Conservation (phyloP, 2,329 filamentous ascomycete species). For the Colletotrichum theobromicola region DNA sequence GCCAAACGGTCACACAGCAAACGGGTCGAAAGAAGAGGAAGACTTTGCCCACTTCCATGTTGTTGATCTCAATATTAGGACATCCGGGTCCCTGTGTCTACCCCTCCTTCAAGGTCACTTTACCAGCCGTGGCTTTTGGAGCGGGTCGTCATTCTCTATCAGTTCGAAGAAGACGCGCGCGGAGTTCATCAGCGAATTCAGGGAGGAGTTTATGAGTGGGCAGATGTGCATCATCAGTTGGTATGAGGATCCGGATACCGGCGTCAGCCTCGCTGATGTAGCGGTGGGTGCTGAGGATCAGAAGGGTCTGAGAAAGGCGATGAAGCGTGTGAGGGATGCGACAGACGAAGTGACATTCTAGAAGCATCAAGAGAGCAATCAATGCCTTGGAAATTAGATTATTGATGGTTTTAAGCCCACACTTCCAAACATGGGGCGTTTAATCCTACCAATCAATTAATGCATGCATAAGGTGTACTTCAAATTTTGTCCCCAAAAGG, state of each 20-base stretch:
- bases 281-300: conserved; percentile 33
- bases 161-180: conserved; percentile 23
- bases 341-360: conserved; percentile 35
- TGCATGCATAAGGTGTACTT: no score
- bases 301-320: conserved; percentile 22
- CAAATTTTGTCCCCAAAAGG: no score
- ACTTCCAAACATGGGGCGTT: no score
- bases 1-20: neutral
- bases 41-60: conserved; percentile 26
- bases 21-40: neutral
- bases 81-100: conserved; percentile 34
- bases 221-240: conserved; percentile 35
- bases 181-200: conserved; percentile 31
- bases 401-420: no score
- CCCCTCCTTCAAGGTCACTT: conserved; percentile 35
- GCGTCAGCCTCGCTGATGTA: conserved; percentile 32
- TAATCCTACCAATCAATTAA: no score
- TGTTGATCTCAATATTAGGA: conserved; percentile 40
- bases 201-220: conserved; percentile 27
- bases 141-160: conserved; percentile 34
- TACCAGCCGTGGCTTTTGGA: conserved; percentile 27
- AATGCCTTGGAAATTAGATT: no score
- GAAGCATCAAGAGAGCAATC: no score
- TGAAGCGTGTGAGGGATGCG: conserved; percentile 28
- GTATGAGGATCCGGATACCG: conserved; percentile 33